A percentile compares a stretch with the other conserved stretches of the same genome.
phyloP scores from a whole-genome alignment of 306 rosid species.

The Heteromeles arbutifolia region DNA sequence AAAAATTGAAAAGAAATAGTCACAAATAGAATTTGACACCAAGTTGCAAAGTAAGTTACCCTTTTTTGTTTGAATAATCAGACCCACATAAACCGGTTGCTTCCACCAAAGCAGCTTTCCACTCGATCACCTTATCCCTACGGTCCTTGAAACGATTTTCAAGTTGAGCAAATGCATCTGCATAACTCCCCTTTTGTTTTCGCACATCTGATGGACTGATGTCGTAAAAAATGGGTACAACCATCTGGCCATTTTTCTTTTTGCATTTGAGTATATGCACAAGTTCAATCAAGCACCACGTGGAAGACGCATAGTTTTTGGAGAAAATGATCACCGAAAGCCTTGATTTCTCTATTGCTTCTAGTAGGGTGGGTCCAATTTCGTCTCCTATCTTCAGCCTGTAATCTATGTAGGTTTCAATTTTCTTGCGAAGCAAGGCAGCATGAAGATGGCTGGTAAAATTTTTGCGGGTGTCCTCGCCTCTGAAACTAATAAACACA shows the following conservation, averaged over 20 bases:
- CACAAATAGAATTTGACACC: too few species aligned
- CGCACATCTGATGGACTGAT: neutral
- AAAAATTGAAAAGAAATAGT: too few species aligned
- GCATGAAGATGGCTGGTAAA: too few species aligned
- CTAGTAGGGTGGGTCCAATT: too few species aligned
- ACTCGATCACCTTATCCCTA: neutral
- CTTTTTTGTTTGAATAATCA: too few species aligned
- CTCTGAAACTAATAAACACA: too few species aligned
- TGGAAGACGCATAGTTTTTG: neutral
- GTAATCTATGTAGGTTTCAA: too few species aligned
- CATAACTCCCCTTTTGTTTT: neutral
- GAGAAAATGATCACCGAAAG: neutral
- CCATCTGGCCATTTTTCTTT: neutral
- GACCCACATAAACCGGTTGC: neutral
- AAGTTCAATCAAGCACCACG: neutral
- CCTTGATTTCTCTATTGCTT: neutral
- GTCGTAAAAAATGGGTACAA: too few species aligned
- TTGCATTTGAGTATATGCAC: neutral
- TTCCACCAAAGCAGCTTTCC: neutral
- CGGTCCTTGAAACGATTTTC: neutral
- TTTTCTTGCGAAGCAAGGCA: too few species aligned
- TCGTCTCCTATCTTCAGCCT: too few species aligned
- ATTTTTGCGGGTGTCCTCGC: fast-evolving
- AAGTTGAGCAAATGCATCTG: neutral
- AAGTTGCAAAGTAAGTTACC: neutral